Evolutionary conservation across 2,329 filamentous ascomycete genomes (phyloP).

Genomic region (Coleophoma crateriformis): DNA sequence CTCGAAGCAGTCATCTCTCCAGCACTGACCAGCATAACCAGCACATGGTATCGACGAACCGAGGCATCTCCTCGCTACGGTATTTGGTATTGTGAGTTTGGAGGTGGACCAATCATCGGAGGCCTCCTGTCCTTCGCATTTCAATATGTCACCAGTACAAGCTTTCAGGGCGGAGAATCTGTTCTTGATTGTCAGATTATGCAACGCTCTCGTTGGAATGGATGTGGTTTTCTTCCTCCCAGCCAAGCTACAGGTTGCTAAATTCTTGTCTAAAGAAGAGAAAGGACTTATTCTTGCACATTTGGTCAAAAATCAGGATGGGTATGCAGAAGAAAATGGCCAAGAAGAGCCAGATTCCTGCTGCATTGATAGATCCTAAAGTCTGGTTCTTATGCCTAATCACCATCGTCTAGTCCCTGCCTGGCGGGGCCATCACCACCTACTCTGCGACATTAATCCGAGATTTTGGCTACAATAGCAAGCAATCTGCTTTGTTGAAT

Average conservation of each 20-base stretch:
- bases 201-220: constrained; percentile 33
- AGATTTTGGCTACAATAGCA: constrained; percentile 35
- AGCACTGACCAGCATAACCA: constrained; percentile 26
- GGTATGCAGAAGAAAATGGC: not conserved
- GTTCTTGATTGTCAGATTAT: constrained; percentile 36
- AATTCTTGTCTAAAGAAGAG: not conserved
- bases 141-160: constrained; percentile 20
- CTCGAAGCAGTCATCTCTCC: constrained; percentile 22
- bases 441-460: constrained; percentile 1
- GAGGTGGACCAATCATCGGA: constrained; percentile 24
- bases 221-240: not conserved
- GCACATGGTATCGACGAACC: constrained; percentile 25
- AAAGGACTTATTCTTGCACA: constrained; percentile 11
- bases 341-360: not conserved
- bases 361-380: constrained; percentile 25
- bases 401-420: not conserved
- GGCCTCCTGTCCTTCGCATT: constrained; percentile 23
- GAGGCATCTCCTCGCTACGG: constrained; percentile 13
- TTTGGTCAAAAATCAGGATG: constrained; percentile 2
- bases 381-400: constrained; percentile 1
- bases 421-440: not conserved
- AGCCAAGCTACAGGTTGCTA: not conserved
- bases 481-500: constrained; percentile 36
- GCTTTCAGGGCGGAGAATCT: constrained; percentile 44
- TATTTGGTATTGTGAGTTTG: constrained; percentile 25